Base-by-base conservation (phyloP, 192 early-diverging fungal species). In the Irineochytrium annulatum region DNA sequence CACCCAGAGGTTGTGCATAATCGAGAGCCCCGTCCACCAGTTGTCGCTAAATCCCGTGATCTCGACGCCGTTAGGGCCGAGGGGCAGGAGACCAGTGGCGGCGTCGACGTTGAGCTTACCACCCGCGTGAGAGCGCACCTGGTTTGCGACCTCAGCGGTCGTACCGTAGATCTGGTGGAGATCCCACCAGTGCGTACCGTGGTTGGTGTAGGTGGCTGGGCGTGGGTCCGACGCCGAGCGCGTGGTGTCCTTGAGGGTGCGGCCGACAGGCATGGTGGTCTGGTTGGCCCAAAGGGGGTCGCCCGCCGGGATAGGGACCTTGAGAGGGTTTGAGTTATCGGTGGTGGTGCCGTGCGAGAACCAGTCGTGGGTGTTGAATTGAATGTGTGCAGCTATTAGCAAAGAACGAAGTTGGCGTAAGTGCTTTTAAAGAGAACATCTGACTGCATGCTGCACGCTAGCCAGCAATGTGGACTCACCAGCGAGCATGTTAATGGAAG, bases 331-430 rank as follows among this genome's bases (percentile, higher is more conserved):
- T 30, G 32, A 26, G 28, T 19, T 19, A 52, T 43, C 49, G 60
- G 11, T 55, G 3, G 46, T 64, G 44, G 28, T 62, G 11, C 58
- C 28, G 31, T 46, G 55, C 22, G 4, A 17, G 35, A 70, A 69
- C 65, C 64, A 69, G 39, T 72, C 70, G 53, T 72, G 70, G 56
- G 60, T 60, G 33, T 63, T 58, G 60, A 72, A 72, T 33, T 72
- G 65, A 49, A 70, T 70, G 56, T 20, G 13, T 8, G 26, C 13
- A 49, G 22, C 13, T 8, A 22, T 49, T 24, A 49, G 26, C 46
- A 22, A 22, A 49, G 5, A 49, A 22, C 13, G 24, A 49, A 17
- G 5, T 49, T 22, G 24, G 26, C 13, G 24, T 22, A 49, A 20
- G 24, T 22, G 24, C 13, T 6, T 49, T 13, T 13, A 41, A 41